Percentiles rank a stretch among this genome's conserved stretches.
These are phyloP conservation scores for Parachaetomium inaequale DNA, from an alignment of 495 filamentous ascomycete species.

Conservation along the genomic window DNA sequence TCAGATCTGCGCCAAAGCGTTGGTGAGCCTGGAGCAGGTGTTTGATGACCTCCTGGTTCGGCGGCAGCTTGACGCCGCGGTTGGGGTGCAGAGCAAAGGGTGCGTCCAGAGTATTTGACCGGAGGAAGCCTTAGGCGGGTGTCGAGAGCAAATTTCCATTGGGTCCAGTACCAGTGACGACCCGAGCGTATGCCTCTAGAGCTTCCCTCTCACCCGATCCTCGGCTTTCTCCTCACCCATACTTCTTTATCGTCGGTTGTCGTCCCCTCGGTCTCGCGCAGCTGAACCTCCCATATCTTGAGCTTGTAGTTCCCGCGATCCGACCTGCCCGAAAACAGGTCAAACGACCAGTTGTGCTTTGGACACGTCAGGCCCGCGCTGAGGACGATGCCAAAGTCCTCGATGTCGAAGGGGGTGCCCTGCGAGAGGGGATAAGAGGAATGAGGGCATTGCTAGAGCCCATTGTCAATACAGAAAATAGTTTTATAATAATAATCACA, in stretches of 20 bases:
- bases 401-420: constrained; percentile 58
- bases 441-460: constrained; percentile 56
- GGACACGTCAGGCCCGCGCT: constrained; percentile 56
- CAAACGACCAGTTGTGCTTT: constrained; percentile 61
- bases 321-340: constrained; percentile 52
- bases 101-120: not conserved
- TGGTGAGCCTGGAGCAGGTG: constrained; percentile 3
- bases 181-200: no score
- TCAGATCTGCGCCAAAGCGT: not conserved
- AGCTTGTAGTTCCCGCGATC: constrained; percentile 58
- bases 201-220: constrained; percentile 43
- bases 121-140: not conserved
- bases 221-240: constrained; percentile 51
- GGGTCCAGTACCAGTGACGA: no score
- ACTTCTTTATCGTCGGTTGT: constrained; percentile 47
- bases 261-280: constrained; percentile 34
- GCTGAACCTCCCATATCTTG: constrained; percentile 56
- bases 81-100: not conserved
- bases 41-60: not conserved
- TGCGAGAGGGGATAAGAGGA: constrained; percentile 55
- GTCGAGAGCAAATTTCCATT: no score
- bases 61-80: not conserved
- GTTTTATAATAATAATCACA: not conserved
- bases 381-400: constrained; percentile 54
- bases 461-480: not conserved